Evolutionary conservation across 768 basidiomycete genomes (phyloP).

Genomic region (Russula earlei): DNA sequence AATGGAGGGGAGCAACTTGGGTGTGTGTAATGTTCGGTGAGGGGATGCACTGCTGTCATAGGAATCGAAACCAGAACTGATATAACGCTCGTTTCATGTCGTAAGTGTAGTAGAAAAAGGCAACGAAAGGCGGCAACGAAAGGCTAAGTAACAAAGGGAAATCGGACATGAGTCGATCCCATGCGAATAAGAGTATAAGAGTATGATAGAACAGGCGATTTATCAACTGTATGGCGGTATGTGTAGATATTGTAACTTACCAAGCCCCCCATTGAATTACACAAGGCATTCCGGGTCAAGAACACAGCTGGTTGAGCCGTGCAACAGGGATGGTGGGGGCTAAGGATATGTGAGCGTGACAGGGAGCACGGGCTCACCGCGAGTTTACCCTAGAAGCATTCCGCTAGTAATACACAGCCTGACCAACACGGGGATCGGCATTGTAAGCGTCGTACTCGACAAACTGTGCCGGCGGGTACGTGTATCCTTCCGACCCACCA

Average conservation of each 20-base stretch:
- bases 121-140: neutral
- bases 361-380: too few relatives aligned
- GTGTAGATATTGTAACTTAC: neutral
- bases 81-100: neutral
- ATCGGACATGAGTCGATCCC: neutral
- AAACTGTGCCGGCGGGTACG: constrained; percentile 8
- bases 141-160: neutral
- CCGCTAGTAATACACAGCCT: constrained; percentile 14
- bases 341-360: neutral
- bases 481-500: constrained; percentile 8
- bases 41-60: neutral
- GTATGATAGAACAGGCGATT: neutral
- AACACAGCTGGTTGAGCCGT: neutral
- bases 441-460: constrained; percentile 12
- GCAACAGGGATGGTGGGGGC: too few relatives aligned
- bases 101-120: neutral
- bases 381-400: neutral
- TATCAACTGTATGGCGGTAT: constrained; percentile 14
- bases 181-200: constrained; percentile 2
- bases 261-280: neutral
- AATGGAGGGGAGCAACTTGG: neutral
- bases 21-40: constrained; percentile 1
- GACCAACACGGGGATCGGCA: constrained; percentile 3
- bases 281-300: neutral
- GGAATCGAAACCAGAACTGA: neutral